Evolutionary conservation across 176 grass and related monocot genomes (phyloP).

Genomic region (Triticum dicoccoides): DNA sequence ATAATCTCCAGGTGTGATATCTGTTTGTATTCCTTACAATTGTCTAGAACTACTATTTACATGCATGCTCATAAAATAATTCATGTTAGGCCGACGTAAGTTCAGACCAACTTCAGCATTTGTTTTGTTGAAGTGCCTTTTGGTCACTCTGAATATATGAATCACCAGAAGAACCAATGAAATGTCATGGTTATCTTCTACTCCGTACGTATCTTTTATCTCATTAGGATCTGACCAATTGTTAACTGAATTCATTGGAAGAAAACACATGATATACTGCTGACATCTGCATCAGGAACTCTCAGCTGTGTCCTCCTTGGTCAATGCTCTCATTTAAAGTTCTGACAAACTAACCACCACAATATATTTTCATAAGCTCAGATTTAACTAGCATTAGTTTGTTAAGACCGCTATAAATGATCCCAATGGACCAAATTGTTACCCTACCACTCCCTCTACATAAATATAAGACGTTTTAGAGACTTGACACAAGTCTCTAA

Average conservation of each 20-base stretch:
- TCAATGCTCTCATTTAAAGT: not conserved
- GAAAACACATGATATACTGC: not conserved
- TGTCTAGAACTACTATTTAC: not conserved
- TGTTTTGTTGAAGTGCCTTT: not conserved
- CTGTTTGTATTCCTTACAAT: conserved; percentile 7
- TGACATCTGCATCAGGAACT: not conserved
- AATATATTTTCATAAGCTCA: not conserved
- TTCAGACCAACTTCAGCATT: not conserved
- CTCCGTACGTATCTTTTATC: not conserved
- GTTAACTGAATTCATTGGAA: conserved; percentile 4
- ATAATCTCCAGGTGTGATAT: conserved; percentile 81
- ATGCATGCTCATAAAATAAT: conserved; percentile 15
- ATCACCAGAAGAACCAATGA: not conserved
- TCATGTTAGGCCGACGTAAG: not conserved
- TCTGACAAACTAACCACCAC: not conserved
- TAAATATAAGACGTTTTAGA: too few species aligned
- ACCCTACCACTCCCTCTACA: too few species aligned
- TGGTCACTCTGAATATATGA: not conserved
- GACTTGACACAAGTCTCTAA: too few species aligned
- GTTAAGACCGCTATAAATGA: not conserved
- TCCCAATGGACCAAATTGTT: not conserved
- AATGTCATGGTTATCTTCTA: not conserved
- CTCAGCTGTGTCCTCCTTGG: not conserved
- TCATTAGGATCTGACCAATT: not conserved
- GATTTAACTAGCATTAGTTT: not conserved